Evolutionary conservation across 345 rosid species (phyloP), one percentile per base, ranked within the genome.

Genomic region (Moricandia moricandioides): DNA sequence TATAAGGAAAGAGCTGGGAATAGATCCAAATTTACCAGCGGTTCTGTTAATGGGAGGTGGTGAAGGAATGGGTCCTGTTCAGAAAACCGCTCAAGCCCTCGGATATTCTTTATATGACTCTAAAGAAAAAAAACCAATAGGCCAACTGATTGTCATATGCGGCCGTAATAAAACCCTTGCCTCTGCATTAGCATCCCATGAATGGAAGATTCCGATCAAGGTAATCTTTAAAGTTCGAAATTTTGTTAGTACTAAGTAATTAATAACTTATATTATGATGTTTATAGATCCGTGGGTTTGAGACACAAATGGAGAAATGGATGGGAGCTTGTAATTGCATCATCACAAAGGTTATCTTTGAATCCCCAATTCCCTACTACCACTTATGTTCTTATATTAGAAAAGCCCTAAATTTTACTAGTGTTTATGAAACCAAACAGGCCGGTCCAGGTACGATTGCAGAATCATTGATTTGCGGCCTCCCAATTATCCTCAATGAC

Each of bases 371-470:
- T 27, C 1, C 10, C 29, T 40, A 39, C 0, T 59, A 60, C 34
- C 35, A 5, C 18, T 26, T 16, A 37, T 35, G 43, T 47, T 60
- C 2, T 18, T 31, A 59, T 31, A 2, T 37, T 7, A 60, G 2
- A 16, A 24, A 57, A 55, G 8, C 16, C 56, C 18, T 27, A 24
- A 54, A 45, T 9, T 4, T 45, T 26, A 70, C 67, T 7, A 31
- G 47, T 56, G 47, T 39, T 76, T 39, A 39, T 54, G 58, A 62
- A 4, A 29, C 27, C 11, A 63, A 63, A 29, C 75, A 94, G 98
- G 99, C 99, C 4, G 99, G 99, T 71, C 99, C 99, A 2, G 98
- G 98, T 63, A 94, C 97, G 2, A 92, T 94, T 52, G 89, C 99
- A 0, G 99, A 94, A 76, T 96, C 97, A 71, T 81, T 94, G 83